These are phyloP conservation scores for Obelidium mucronatum DNA, from an alignment of 192 early-diverging fungal genomes.

Conservation along the genomic window DNA sequence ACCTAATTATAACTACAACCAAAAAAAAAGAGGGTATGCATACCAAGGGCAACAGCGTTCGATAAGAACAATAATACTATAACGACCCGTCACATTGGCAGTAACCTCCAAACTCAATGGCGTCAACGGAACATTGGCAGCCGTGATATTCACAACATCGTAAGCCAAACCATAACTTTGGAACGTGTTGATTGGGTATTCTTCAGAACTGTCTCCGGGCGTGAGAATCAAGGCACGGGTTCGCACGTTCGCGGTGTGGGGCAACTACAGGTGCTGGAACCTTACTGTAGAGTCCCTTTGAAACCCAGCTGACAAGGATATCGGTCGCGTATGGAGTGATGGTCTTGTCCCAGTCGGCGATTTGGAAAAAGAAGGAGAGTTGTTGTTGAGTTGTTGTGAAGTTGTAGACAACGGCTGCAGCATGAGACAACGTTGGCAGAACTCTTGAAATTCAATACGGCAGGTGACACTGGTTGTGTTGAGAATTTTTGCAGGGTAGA, in stretches of 20 bases:
- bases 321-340: not conserved
- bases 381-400: no score
- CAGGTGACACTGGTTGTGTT: no score
- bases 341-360: not conserved
- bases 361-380: no score
- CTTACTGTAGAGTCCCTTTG: not conserved
- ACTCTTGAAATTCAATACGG: no score
- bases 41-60: no score
- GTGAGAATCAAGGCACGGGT: not conserved
- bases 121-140: not conserved
- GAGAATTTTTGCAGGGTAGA: no score
- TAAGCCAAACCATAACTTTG: constrained; percentile 13
- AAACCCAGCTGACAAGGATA: not conserved
- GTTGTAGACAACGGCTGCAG: no score
- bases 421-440: no score
- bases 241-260: constrained; percentile 2
- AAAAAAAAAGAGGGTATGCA: no score
- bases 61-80: constrained; percentile 21
- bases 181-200: constrained; percentile 9
- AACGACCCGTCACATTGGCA: not conserved
- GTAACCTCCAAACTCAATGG: constrained; percentile 3
- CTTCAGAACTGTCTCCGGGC: constrained; percentile 17
- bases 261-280: not conserved
- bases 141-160: not conserved
- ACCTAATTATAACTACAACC: not conserved